Base-by-base conservation (phyloP, 306 rosid genomes). In the Cicer cuneatum region DNA sequence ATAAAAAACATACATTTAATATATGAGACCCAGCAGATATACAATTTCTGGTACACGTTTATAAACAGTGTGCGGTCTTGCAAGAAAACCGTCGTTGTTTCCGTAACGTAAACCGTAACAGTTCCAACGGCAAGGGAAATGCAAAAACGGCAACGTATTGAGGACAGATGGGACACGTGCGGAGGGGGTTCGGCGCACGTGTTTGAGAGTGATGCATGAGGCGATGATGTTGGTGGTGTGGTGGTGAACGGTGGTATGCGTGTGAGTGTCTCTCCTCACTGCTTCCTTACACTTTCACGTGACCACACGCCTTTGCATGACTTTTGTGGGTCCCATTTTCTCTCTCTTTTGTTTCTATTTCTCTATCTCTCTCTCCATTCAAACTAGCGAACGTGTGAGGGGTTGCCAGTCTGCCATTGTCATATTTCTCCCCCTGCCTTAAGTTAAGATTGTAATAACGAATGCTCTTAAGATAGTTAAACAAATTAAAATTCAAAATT, bases 181-280 rank as follows among this genome's bases (percentile, higher is more conserved):
- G 56, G 60, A 74, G 43, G 67, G 11, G 33, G 69, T 75, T 63
- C 57, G 85, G 73, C 61, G 82, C 86, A 82, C 85, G 87, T 87
- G 88, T 37, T 37, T 52, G 69, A 6, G 9, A 46, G 73, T 71
- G 71, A 37, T 16, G 37, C 16, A 48, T 43, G 16, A 39, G 13
- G 51, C 42, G 61, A 56, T 45, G 74, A 67, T 76, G 61, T 68
- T 74, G 41, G 71, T 46, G 69, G 24, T 21, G 71, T 46, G 69
- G 24, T 21, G 73, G 16, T 43, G 58, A 54, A 54, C 61, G 61
- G 64, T 58, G 64, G 48, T 35, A 35, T 3, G 13, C 48, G 39
- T 5, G 24, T 14, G 49, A 14, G 33, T 67, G 54, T 66, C 56
- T 43, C 42, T 47, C 33, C 24, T 56, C 15, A 10, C 7, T 9